phyloP scores from a whole-genome alignment of 2,329 filamentous ascomycete genomes.

The Alternaria sp. region DNA sequence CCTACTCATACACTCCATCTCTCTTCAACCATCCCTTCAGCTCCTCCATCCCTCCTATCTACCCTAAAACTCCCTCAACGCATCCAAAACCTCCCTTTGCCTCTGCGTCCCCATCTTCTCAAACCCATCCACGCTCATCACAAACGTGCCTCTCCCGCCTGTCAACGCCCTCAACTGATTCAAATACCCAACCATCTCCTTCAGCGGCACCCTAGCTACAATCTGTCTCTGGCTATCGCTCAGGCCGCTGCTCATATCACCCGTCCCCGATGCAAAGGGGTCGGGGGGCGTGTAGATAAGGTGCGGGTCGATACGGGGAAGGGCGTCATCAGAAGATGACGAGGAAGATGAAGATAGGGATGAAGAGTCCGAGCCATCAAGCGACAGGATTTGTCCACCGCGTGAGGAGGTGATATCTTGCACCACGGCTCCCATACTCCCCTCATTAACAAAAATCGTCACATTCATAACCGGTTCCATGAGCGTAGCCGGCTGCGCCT shows the following conservation, averaged over 20 bases:
- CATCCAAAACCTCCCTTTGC: constrained; percentile 61
- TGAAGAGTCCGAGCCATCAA: constrained; percentile 52
- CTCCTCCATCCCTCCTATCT: too few species aligned
- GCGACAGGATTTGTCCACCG: constrained; percentile 75
- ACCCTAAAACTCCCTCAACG: constrained; percentile 40
- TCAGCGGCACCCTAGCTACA: constrained; percentile 85
- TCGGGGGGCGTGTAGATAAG: constrained; percentile 89
- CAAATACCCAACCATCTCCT: constrained; percentile 96
- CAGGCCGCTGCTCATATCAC: constrained; percentile 20
- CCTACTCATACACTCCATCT: not conserved
- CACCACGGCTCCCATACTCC: constrained; percentile 78
- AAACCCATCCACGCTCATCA: constrained; percentile 76
- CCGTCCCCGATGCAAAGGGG: constrained; percentile 66
- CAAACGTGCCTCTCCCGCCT: constrained; percentile 78
- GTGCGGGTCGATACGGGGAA: constrained; percentile 66
- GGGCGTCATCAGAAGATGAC: constrained; percentile 32
- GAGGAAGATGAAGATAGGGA: constrained; percentile 4
- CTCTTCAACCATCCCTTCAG: too few species aligned
- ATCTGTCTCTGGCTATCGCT: constrained; percentile 62
- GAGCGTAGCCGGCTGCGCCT: constrained; percentile 61
- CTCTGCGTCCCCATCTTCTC: constrained; percentile 69
- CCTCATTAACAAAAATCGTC: constrained; percentile 84
- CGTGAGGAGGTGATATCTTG: constrained; percentile 79
- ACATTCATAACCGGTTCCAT: constrained; percentile 96
- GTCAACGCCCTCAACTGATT: constrained; percentile 89